Percentiles rank a stretch among this genome's conserved stretches.
Conservation (phyloP, 257 asterid genomes). For the Gentiana straminea region DNA sequence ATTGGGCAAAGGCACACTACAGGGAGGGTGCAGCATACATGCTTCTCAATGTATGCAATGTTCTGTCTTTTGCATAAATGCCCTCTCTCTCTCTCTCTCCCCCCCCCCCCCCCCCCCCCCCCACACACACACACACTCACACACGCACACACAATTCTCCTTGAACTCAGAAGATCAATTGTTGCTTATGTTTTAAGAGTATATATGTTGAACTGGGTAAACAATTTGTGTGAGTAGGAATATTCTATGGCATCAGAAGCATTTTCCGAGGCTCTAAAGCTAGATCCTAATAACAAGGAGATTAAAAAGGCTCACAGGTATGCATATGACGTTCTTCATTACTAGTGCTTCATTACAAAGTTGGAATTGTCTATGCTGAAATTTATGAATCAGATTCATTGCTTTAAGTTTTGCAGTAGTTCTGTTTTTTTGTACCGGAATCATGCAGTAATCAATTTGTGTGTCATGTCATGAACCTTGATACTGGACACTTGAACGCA, state of each 20-base stretch:
- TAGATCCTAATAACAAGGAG: slow-evolving; percentile 20
- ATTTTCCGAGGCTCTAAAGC: slow-evolving; percentile 12
- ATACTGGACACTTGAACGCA: no score
- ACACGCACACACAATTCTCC: not conserved
- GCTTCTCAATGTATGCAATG: slow-evolving; percentile 3
- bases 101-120: no score
- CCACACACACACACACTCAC: no score
- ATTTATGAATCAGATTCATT: no score
- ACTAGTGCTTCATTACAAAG: no score
- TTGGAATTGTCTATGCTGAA: no score
- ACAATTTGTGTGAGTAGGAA: slow-evolving; percentile 3
- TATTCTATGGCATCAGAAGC: slow-evolving; percentile 10
- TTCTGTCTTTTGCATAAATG: not conserved
- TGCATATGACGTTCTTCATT: no score
- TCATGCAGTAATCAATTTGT: no score
- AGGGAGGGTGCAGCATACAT: slow-evolving; percentile 11
- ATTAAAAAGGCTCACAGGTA: slow-evolving; percentile 9
- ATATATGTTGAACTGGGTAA: not conserved
- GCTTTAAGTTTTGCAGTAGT: no score
- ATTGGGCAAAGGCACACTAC: slow-evolving; percentile 11
- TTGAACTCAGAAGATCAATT: not conserved
- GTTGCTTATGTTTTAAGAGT: not conserved
- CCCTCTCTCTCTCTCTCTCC: no score
- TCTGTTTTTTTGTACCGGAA: no score
- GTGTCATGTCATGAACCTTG: no score